A percentile compares a stretch with the other conserved stretches of the same genome.
These are phyloP conservation scores for Polyplosphaeria fusca DNA, from an alignment of 495 filamentous ascomycete genomes.

Conservation along the genomic window DNA sequence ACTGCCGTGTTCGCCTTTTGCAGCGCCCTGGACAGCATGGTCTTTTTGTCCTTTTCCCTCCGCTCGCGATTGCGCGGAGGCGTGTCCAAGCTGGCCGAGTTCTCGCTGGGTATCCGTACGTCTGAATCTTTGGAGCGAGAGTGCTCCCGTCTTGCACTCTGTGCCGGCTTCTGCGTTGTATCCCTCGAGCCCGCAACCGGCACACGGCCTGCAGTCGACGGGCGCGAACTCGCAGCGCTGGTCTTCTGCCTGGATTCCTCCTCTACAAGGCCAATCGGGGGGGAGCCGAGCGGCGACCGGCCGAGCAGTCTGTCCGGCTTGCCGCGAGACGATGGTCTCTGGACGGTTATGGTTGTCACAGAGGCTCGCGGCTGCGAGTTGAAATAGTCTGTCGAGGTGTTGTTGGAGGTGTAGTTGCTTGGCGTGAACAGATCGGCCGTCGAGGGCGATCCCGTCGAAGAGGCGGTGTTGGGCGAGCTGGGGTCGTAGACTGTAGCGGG, in stretches of 20 bases:
- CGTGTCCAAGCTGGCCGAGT: slow-evolving; percentile 33
- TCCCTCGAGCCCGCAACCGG: slow-evolving; percentile 12
- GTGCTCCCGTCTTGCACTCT: slow-evolving; percentile 13
- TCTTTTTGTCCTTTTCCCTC: slow-evolving; percentile 59
- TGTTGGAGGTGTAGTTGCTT: slow-evolving; percentile 21
- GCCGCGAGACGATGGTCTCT: slow-evolving; percentile 23
- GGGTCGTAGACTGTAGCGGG: slow-evolving; percentile 38
- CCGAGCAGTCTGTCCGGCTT: slow-evolving; percentile 22
- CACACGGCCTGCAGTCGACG: slow-evolving; percentile 8
- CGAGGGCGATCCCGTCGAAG: slow-evolving; percentile 22
- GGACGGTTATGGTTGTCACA: not conserved
- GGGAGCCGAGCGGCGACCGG: slow-evolving; percentile 28
- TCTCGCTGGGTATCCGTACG: slow-evolving; percentile 23
- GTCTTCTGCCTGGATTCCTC: slow-evolving; percentile 29
- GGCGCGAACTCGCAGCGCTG: slow-evolving; percentile 10
- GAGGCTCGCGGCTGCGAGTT: slow-evolving; percentile 11
- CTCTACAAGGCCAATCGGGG: slow-evolving; percentile 28
- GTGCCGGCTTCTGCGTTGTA: slow-evolving; percentile 6
- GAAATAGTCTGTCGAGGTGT: slow-evolving; percentile 29
- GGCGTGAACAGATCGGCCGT: slow-evolving; percentile 25
- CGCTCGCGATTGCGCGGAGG: slow-evolving; percentile 34
- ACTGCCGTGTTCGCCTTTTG: slow-evolving; percentile 96
- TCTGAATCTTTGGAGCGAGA: slow-evolving; percentile 20
- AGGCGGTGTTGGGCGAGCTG: slow-evolving; percentile 31
- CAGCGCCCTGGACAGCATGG: slow-evolving; percentile 87